phyloP scores from a whole-genome alignment of 2,329 filamentous ascomycete genomes.

The Penicillium sumatraense region DNA sequence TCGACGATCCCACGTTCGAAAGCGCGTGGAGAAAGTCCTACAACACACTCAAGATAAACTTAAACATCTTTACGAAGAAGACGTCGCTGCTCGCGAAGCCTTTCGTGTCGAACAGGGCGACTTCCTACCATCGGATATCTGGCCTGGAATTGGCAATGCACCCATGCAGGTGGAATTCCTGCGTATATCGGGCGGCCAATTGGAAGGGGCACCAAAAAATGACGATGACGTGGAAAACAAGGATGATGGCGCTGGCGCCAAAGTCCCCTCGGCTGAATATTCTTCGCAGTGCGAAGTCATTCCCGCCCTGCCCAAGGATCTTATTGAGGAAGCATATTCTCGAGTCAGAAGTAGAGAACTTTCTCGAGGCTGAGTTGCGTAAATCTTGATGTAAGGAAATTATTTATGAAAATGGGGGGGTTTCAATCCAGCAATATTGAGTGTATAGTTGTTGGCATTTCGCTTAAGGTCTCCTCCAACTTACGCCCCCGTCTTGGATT shows the following conservation, averaged over 20 bases:
- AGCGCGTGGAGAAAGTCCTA: slow-evolving; percentile 74
- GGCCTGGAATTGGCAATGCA: slow-evolving; percentile 71
- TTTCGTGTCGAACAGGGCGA: slow-evolving; percentile 85
- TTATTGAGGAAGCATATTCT: slow-evolving; percentile 49
- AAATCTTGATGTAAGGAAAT: not conserved
- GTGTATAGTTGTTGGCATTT: not conserved
- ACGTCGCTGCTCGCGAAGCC: slow-evolving; percentile 72
- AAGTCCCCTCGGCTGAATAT: slow-evolving; percentile 16
- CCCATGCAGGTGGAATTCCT: slow-evolving; percentile 54
- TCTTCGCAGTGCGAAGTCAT: slow-evolving; percentile 41
- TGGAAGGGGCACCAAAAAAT: slow-evolving; percentile 29
- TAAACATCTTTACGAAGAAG: slow-evolving; percentile 73
- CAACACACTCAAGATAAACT: slow-evolving; percentile 78
- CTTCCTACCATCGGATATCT: slow-evolving; percentile 84
- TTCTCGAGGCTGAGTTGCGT: slow-evolving; percentile 6
- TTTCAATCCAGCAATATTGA: not conserved
- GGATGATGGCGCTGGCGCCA: slow-evolving; percentile 9
- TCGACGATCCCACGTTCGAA: slow-evolving; percentile 72
- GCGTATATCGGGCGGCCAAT: slow-evolving; percentile 40
- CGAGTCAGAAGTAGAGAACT: slow-evolving; percentile 41
- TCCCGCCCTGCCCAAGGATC: slow-evolving; percentile 46
- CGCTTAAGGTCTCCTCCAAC: not conserved
- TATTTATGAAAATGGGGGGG: not conserved
- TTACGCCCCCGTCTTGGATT: too few relatives aligned
- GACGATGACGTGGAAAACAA: slow-evolving; percentile 11